Percentiles rank a stretch among this genome's conserved stretches.
These are phyloP conservation scores for Daedalea quercina DNA, from an alignment of 768 basidiomycete genomes.

Conservation along the genomic window DNA sequence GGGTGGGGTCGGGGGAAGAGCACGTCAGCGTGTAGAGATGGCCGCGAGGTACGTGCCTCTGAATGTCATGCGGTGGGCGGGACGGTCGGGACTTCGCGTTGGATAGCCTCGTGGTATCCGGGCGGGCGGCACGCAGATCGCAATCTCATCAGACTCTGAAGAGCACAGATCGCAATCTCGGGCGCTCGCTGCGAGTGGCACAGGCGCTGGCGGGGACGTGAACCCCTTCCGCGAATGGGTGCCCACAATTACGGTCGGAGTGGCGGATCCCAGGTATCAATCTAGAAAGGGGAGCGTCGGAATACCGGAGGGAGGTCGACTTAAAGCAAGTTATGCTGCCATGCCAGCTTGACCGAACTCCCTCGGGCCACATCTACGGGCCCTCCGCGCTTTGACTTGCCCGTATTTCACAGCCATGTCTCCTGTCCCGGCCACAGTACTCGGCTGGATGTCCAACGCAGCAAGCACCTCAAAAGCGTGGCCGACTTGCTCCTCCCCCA, in stretches of 20 bases:
- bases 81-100: not conserved
- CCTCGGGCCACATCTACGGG: not conserved
- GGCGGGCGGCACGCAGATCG: not conserved
- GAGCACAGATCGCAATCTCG: constrained; percentile 3
- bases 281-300: constrained; percentile 1
- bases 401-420: not conserved
- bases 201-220: not conserved
- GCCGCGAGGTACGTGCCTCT: not conserved
- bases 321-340: not conserved
- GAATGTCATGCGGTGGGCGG: not conserved
- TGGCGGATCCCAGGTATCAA: not conserved
- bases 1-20: not conserved
- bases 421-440: not conserved
- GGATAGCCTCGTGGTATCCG: constrained; percentile 2
- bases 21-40: not conserved
- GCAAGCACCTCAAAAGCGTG: not conserved
- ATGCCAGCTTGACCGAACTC: not conserved
- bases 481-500: not conserved
- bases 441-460: not conserved
- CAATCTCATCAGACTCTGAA: constrained; percentile 2
- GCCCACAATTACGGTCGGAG: not conserved
- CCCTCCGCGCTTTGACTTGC: not conserved
- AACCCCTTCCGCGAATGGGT: not conserved
- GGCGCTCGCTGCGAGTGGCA: not conserved
- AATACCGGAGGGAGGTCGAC: not conserved